phyloP scores from a whole-genome alignment of 1,284 basidiomycete species.

The Fereydounia khargensis region DNA sequence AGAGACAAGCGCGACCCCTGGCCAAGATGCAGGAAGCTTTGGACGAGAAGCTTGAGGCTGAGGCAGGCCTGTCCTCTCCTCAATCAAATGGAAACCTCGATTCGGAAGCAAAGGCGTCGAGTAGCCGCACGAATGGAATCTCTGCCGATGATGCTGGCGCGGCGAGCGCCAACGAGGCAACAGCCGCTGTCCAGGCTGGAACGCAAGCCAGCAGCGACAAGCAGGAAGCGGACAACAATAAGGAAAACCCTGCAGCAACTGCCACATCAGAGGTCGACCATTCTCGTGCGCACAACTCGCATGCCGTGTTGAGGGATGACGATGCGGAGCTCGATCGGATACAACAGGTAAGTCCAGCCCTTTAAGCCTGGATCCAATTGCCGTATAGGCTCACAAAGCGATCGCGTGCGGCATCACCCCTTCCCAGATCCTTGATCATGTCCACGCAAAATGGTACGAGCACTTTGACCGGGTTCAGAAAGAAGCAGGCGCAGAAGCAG shows the following conservation, averaged over 20 bases:
- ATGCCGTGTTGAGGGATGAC: slow-evolving; percentile 79
- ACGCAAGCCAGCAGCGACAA: neutral
- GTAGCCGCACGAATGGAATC: too few species aligned
- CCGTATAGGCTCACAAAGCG: too few species aligned
- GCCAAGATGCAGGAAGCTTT: slow-evolving; percentile 75
- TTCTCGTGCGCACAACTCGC: slow-evolving; percentile 53
- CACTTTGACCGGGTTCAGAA: slow-evolving; percentile 14
- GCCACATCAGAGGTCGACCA: slow-evolving; percentile 12
- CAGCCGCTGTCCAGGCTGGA: too few species aligned
- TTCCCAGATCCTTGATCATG: slow-evolving; percentile 75
- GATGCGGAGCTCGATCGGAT: slow-evolving; percentile 81
- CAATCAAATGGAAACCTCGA: slow-evolving; percentile 8
- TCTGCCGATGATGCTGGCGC: too few species aligned
- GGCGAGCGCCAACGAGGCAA: too few species aligned
- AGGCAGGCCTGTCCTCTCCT: too few species aligned
- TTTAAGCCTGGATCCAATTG: slow-evolving; percentile 19
- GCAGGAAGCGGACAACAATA: neutral
- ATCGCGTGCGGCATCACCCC: too few species aligned
- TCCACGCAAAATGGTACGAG: slow-evolving; percentile 73
- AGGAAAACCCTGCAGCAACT: slow-evolving; percentile 1
- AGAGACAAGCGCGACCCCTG: slow-evolving; percentile 79
- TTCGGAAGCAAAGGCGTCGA: too few species aligned
- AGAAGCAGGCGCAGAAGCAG: too few species aligned
- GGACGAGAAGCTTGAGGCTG: slow-evolving; percentile 64
- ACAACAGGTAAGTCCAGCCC: too few species aligned